Evolutionary conservation across 345 rosid species (phyloP).

Genomic region (Gossypium anomalum): DNA sequence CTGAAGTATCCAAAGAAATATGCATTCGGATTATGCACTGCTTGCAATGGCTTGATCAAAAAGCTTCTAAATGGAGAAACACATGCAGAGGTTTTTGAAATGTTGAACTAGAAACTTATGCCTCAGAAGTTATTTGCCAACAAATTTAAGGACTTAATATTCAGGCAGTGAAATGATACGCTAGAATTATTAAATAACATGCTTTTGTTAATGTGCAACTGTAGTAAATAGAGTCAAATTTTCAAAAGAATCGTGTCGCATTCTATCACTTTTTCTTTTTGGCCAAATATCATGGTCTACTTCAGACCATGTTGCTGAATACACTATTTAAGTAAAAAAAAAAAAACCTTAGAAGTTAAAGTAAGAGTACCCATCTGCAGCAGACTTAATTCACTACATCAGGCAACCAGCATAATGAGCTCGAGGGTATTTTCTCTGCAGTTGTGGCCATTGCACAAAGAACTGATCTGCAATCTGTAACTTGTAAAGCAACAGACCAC

Average conservation of each 20-base stretch:
- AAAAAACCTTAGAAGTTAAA: conserved; percentile 16
- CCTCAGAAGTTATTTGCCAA: neutral
- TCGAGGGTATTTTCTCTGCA: conserved; percentile 57
- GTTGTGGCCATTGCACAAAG: conserved; percentile 89
- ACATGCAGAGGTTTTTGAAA: conserved; percentile 42
- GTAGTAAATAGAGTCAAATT: neutral
- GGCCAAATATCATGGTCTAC: neutral
- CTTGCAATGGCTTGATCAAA: conserved; percentile 27
- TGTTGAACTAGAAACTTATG: conserved; percentile 12
- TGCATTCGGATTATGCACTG: conserved; percentile 41
- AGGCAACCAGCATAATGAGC: conserved; percentile 78
- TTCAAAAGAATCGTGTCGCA: neutral
- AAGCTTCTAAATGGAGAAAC: conserved; percentile 14
- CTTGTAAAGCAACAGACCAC: conserved; percentile 80
- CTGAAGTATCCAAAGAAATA: conserved; percentile 23
- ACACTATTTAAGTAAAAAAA: conserved; percentile 6
- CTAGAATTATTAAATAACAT: neutral
- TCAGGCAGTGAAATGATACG: neutral
- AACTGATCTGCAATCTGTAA: conserved; percentile 72
- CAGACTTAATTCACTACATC: conserved; percentile 46
- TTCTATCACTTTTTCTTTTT: neutral
- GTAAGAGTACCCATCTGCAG: conserved; percentile 17
- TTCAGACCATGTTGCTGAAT: neutral
- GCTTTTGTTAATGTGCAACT: neutral
- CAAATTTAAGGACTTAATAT: neutral